Base-by-base conservation (phyloP, 2,329 filamentous ascomycete genomes). In the Didymella glomerata region DNA sequence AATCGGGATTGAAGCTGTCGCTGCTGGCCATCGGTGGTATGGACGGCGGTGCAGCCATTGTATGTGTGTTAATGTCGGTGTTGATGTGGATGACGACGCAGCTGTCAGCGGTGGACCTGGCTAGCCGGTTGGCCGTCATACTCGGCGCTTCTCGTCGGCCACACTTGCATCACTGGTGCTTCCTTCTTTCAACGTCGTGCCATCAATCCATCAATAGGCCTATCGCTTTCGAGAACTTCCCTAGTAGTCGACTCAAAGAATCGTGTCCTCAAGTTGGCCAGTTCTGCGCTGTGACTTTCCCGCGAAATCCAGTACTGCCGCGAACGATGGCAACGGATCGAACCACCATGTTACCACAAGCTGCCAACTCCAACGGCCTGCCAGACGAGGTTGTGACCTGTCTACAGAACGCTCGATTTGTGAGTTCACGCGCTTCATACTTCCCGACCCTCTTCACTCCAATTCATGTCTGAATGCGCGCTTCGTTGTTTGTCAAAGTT, bases 381-480 rank as follows among this genome's bases (percentile, higher is more conserved):
- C 95, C 95, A 0, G 82, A 84, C 4, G 93, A 97, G 77, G 95
- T 98, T 22, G 85, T 95, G 13, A 89, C 93, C 71, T 97, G 93
- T 75, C 87, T 99, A 24, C 89, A 96, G 75, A 98, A 97, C 81
- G 92, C 94, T 48, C 90, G 94, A 69, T 99, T 97, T 81, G 93
- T 97, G 86, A 60, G 80, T 70, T 45, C 47, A 28, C n/a, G n/a
- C n/a, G 36, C 36, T 30, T 36, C 50, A 34, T 52, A 8, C 1
- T 4, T 24, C 22, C 13, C 40, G 7, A 4, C n/a, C n/a, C 10
- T n/a, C 8, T 7, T 20, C 9, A 3, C n/a, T n/a, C 34, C 16
- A 5, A 7, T 4, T 36, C n/a, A 4, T n/a, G 5, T n/a, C n/a
- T 18, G 6, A 16, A 16, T 36, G 34, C 9, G 34, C 16, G 34